Evolutionary conservation across 805 yeast genomes (phyloP), one percentile per base, ranked within the genome.

Genomic region (Saccharomycopsis amapae): DNA sequence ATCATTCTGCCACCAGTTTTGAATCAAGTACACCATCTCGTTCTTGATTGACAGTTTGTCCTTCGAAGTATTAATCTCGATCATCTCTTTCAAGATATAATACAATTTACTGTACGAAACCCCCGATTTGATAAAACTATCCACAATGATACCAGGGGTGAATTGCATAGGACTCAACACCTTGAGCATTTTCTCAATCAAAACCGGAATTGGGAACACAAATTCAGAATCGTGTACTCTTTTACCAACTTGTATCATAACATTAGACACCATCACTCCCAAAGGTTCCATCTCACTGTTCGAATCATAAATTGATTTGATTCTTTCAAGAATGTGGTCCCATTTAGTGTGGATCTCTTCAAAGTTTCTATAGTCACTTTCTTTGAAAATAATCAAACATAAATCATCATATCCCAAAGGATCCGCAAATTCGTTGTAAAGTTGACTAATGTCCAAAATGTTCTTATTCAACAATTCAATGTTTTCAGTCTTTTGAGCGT

Each of bases 371-470:
- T 82, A 82, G 58, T 90, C 96, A 2, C 97, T 80, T 12, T 83
- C 75, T 58, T 85, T 84, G 69, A 84, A 85, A 13, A 88, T 79
- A 34, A 77, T 63, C 49, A 89, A 69, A 51, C 95, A 83, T 42
- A 90, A 69, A 55, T 85, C 95, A 62, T 81, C 79, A 59, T 89
- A 90, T 5, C 90, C 90, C 50, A 89, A 67, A 20, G 95, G 95
- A 56, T 84, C 89, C 10, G 95, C 86, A 62, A 73, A 90, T 52
- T 78, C 81, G 64, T 93, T 90, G 68, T 79, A 90, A 44, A 93
- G 66, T 48, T 84, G 93, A 56, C 84, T 81, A 26, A 88, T 77
- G 3, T 81, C 73, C 55, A 82, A 66, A 28, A 93, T 76, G 58
- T 75, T 73, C 33, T 72, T 76, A 58, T 85, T 76, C 46, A 93